Conservation (phyloP, 805 yeast species). For the Candida boleticola region DNA sequence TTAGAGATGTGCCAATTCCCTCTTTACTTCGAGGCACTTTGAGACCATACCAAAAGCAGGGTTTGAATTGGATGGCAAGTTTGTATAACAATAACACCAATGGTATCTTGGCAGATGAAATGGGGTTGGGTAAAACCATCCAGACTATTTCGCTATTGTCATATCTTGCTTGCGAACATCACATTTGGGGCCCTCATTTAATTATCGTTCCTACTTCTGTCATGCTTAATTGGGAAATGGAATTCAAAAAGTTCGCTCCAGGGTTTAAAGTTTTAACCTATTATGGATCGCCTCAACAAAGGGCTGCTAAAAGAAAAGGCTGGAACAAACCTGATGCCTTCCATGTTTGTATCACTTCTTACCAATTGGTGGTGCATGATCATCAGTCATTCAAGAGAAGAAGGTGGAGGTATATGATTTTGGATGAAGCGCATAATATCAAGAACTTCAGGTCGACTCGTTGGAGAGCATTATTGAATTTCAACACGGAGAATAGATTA, state of each 20-base stretch:
- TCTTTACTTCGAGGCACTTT: constrained; percentile 73
- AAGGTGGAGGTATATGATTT: constrained; percentile 93
- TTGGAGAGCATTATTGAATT: constrained; percentile 94
- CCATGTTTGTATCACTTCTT: constrained; percentile 95
- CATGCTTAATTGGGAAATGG: constrained; percentile 99
- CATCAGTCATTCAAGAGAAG: constrained; percentile 90
- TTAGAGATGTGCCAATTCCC: constrained; percentile 74
- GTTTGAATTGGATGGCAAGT: constrained; percentile 95
- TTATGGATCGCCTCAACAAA: constrained; percentile 95
- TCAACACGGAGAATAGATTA: constrained; percentile 85
- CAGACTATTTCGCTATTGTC: constrained; percentile 88
- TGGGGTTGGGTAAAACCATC: constrained; percentile 97
- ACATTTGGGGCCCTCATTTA: constrained; percentile 96
- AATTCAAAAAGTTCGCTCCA: constrained; percentile 95
- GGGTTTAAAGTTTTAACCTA: constrained; percentile 94
- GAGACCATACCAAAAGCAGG: constrained; percentile 92
- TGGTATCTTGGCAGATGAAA: constrained; percentile 97
- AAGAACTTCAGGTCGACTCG: constrained; percentile 94
- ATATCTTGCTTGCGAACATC: constrained; percentile 89
- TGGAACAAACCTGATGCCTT: constrained; percentile 97
- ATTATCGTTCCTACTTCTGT: constrained; percentile 98
- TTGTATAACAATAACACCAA: constrained; percentile 88
- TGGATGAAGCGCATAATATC: constrained; percentile 98
- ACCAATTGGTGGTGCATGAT: constrained; percentile 96
- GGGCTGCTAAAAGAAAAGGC: constrained; percentile 93